These are phyloP conservation scores for Miscanthus lutarioriparius DNA, from an alignment of 176 grass and related monocot species.

Conservation along the genomic window DNA sequence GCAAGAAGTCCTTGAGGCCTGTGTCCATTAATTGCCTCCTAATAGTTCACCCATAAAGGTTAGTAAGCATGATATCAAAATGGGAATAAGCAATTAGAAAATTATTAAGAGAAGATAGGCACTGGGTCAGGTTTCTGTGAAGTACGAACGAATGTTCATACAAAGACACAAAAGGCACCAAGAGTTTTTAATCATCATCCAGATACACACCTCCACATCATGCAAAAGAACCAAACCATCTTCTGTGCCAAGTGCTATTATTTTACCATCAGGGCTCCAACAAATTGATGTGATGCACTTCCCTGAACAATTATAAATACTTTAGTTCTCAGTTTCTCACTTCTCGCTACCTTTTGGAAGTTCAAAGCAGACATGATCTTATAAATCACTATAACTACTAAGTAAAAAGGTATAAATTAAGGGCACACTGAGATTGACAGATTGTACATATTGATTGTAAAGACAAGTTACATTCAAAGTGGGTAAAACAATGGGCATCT, in stretches of 20 bases:
- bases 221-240: slow-evolving; percentile 83
- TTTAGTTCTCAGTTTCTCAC: slow-evolving; percentile 10
- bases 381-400: background rate
- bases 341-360: background rate
- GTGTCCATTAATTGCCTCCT: background rate
- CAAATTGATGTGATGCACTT: slow-evolving; percentile 90
- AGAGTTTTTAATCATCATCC: slow-evolving; percentile 6
- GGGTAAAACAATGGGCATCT: background rate
- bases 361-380: background rate
- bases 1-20: slow-evolving; percentile 3
- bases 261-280: slow-evolving; percentile 97
- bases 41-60: background rate
- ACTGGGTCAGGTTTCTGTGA: slow-evolving; percentile 12
- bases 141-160: background rate
- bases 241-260: slow-evolving; percentile 83
- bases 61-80: background rate
- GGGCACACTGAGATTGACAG: background rate
- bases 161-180: slow-evolving; percentile 5
- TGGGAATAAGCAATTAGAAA: background rate
- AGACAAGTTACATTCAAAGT: background rate
- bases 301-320: slow-evolving; percentile 45
- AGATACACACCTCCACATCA: slow-evolving; percentile 83
- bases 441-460: background rate
- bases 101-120: background rate
- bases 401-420: slow-evolving; percentile 16